Evolutionary conservation across 1,284 basidiomycete genomes (phyloP), one percentile per base, ranked within the genome.

Genomic region (Malassezia brasiliensis): DNA sequence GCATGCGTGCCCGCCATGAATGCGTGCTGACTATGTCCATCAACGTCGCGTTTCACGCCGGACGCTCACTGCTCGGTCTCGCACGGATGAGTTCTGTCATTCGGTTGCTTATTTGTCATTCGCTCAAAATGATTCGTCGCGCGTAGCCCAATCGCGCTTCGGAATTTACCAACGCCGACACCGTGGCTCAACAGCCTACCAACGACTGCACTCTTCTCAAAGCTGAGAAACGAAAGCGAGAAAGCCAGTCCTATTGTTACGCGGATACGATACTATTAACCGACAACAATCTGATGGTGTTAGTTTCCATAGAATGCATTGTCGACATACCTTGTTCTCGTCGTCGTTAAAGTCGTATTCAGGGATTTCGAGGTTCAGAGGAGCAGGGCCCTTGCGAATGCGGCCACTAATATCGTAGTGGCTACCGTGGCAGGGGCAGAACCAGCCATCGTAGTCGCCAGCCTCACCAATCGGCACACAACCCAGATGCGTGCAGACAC

Each of bases 381-480:
- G 76, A 36, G 76, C 86, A 37, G 49, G 91, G 60, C 91, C 91
- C 78, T 90, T 90, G 76, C 91, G 87, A 72, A 86, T 84, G 77
- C 91, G 88, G 64, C 91, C 90, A 85, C 86, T 90, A 62, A 90
- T 90, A 77, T 91, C 89, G 78, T 96, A 76, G 67, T 96, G 91
- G 56, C 91, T 96, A 76, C 94, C 93, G 78, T 98, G 93, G 81
- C 93, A 93, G 81, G 83, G 85, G 61, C 41, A 62, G 56, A 59
- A 64, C 60, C 62, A 52, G 51, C 64, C 93, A 79, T 91, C 91
- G 76, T 82, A 99, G 78, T 98, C 93, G 77, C 93, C 91, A 59
- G 90, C 86, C 79, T 96, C 90, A 53, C 79, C 80, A 66, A 99
- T 96, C 63, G 94, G 94, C 51, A 99, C 94, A 81, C 94, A 99